Percentiles rank a stretch among this genome's conserved stretches.
phyloP scores from a whole-genome alignment of 108 stramenopile genomes.

The Bacterosira constricta region DNA sequence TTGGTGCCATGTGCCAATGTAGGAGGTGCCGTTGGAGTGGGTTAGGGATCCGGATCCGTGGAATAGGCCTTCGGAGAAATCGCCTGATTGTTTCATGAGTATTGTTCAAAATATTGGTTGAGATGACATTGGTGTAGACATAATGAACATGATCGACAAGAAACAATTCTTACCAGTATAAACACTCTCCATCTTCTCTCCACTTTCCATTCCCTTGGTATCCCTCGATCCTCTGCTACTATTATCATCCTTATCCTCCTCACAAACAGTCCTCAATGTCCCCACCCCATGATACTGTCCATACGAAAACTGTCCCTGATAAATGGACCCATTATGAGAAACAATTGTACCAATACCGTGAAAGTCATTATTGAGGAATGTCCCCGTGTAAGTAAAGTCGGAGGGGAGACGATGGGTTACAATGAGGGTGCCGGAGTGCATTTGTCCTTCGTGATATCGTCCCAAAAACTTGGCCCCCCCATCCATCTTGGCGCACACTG shows the following conservation, averaged over 20 bases:
- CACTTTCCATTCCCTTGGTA: not conserved
- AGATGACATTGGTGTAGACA: too few species aligned
- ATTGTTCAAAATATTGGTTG: too few species aligned
- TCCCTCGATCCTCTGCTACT: not conserved
- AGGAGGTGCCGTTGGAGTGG: constrained; percentile 17
- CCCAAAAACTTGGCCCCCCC: constrained; percentile 47
- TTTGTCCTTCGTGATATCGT: constrained; percentile 27
- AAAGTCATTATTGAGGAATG: constrained; percentile 32
- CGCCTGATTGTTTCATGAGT: too few species aligned
- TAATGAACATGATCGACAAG: not conserved
- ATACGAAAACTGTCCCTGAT: constrained; percentile 31
- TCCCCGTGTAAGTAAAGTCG: constrained; percentile 44
- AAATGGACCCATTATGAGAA: constrained; percentile 30
- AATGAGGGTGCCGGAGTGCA: constrained; percentile 40
- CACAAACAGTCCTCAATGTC: constrained; percentile 5
- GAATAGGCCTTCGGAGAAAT: constrained; percentile 31
- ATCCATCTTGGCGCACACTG: constrained; percentile 40
- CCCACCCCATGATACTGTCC: constrained; percentile 38
- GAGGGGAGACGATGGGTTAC: not conserved
- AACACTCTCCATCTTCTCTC: constrained; percentile 17
- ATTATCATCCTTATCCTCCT: not conserved
- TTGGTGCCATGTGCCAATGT: constrained; percentile 25
- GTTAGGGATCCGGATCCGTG: constrained; percentile 36
- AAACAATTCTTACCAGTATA: too few species aligned
- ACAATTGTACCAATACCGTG: constrained; percentile 43